Evolutionary conservation across 208 protist genomes (phyloP).

Genomic region (Crithidia bombi): DNA sequence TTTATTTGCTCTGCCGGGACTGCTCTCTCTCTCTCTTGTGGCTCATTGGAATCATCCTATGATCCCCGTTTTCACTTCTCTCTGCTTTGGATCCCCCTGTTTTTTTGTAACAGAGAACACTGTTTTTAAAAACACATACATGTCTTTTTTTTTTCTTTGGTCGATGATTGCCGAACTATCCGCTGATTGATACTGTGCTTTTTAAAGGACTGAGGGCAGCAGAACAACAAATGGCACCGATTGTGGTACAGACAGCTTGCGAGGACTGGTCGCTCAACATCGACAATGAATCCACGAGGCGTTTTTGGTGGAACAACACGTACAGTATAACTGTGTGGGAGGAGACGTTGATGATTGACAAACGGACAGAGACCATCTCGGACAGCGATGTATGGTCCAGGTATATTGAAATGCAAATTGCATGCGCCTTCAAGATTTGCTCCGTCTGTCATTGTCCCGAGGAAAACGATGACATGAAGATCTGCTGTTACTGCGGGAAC

Average conservation of each 20-base stretch:
- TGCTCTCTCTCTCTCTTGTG: no score
- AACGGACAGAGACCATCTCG: slow-evolving; percentile 32
- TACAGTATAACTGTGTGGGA: slow-evolving; percentile 80
- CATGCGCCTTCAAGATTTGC: slow-evolving; percentile 72
- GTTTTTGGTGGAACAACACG: slow-evolving; percentile 84
- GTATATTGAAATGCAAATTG: slow-evolving; percentile 70
- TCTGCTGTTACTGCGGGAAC: slow-evolving; percentile 80
- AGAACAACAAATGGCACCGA: slow-evolving; percentile 21
- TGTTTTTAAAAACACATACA: neutral
- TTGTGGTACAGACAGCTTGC: slow-evolving; percentile 58
- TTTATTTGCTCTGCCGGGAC: no score
- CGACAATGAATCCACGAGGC: slow-evolving; percentile 37
- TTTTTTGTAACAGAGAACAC: no score
- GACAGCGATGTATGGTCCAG: slow-evolving; percentile 69
- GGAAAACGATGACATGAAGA: slow-evolving; percentile 67
- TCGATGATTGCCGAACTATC: no score
- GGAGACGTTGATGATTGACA: slow-evolving; percentile 41
- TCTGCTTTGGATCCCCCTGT: no score
- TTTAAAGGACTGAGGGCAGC: no score
- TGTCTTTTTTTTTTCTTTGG: neutral
- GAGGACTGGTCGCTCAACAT: slow-evolving; percentile 78
- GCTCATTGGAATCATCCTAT: no score
- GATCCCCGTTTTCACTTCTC: no score
- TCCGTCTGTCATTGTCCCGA: slow-evolving; percentile 62
- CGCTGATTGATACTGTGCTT: no score